Base-by-base conservation (phyloP, 2,329 filamentous ascomycete species). In the Cucurbitaria berberidis region DNA sequence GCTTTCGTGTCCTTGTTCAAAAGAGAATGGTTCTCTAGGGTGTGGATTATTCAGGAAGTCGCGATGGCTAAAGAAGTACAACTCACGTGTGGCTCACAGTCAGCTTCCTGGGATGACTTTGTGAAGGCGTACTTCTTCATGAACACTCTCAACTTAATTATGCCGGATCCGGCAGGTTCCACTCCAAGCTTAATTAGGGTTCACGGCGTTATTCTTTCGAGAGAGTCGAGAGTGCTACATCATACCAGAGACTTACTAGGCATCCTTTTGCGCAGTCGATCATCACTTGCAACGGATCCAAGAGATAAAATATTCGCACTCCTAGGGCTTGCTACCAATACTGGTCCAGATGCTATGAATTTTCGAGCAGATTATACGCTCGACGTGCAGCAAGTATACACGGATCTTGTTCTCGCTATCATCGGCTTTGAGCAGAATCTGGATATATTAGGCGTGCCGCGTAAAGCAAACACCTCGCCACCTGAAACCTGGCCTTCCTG, bases 11-110 rank as follows among this genome's bases (percentile, higher is more conserved):
- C 48, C 3, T 24, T 63, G 15, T 41, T 63, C 6, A 42, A 47
- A 9, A 48, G 51, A 11, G 43, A 52, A 9, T 67, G 53, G 58
- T 63, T 56, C 26, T 30, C 26, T n/a, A 50, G 58, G 18, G 48
- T 51, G 10, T 66, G 63, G 61, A 51, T 64, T 13, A 48, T 63
- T 8, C 59, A 66, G 50, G 63, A 61, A 34, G 44, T 48, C 3
- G 35, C 51, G 3, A 46, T 56, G 22, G 26, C 56, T 2, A 49
- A 40, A 15, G 36, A 54, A 16, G 30, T 49, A 7, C 26, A 35
- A 3, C 11, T 60, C 3, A 22, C 54, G 9, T 55, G 49, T 34
- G 59, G 58, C 13, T 35, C 55, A 10, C 42, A 29, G 5, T 40
- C 36, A 5, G 35, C 52, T 26, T 21, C 29, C 1, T 62, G 56